Base-by-base conservation (phyloP, 306 rosid genomes). In the Quillaja saponaria region DNA sequence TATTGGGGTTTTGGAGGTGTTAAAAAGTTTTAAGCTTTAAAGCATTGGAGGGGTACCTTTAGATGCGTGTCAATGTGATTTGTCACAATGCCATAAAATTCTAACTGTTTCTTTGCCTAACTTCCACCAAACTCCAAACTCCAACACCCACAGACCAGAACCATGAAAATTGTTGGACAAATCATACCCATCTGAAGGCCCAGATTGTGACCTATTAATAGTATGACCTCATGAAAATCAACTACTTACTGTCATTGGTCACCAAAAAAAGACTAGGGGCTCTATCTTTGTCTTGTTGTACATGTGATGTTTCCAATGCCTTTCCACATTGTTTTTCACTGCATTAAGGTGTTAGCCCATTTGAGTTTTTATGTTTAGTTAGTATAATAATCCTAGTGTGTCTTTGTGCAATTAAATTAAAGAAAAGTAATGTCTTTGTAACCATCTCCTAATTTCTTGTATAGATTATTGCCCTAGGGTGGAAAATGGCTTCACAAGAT, bases 101-200 rank as follows among this genome's bases (percentile, higher is more conserved):
- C 54, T 45, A 64, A 46, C 80, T 21, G 67, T 58, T 62, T 8
- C 49, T 49, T 47, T 72, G 82, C 84, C 87, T 68, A 80, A 82
- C 89, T 64, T 21, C 86, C 70, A 84, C 91, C 95, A 76, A 80
- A 84, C 87, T 86, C 60, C 74, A 57, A 40, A 37, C 40, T 10
- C 40, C 13, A 12, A 8, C 80, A 47, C 55, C 57, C 42, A 34
- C 14, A 18, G 20, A 18, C 42, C 74, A 67, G 38, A 59, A 55
- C 77, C 67, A 52, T 61, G 58, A 38, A 68, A 55, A 31, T 66
- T 61, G 64, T 31, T 28, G 49, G 55, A 61, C 37, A 14, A 55
- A 57, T 33, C 18, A 21, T 40, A 38, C 55, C 49, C 74, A 49
- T 64, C 59, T 25, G 15, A 37, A 67, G 46, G 73, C 39, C 64